phyloP scores from a whole-genome alignment of 2,329 filamentous ascomycete genomes.

The Xylaria polymorpha region DNA sequence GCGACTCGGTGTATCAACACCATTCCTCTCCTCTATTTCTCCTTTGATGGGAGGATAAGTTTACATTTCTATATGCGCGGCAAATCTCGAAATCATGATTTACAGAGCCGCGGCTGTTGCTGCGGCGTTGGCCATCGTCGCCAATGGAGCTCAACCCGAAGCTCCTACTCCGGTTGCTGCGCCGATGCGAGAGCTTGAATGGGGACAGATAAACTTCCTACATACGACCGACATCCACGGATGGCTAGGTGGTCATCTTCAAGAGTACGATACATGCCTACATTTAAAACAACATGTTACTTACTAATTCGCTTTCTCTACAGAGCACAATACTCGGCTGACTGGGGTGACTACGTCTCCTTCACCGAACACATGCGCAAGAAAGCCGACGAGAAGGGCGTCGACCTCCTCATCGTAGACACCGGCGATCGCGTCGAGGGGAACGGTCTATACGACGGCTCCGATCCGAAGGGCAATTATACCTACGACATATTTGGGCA shows the following conservation, averaged over 20 bases:
- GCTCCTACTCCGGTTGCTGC: slow-evolving; percentile 82
- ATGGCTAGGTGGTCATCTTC: slow-evolving; percentile 92
- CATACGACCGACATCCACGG: slow-evolving; percentile 97
- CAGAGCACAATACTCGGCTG: slow-evolving; percentile 89
- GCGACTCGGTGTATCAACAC: background rate
- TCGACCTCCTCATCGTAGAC: slow-evolving; percentile 91
- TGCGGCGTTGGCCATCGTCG: slow-evolving; percentile 54
- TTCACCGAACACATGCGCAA: slow-evolving; percentile 86
- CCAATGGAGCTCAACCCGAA: slow-evolving; percentile 75
- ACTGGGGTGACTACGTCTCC: slow-evolving; percentile 98
- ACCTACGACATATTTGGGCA: slow-evolving; percentile 88
- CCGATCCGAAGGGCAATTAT: slow-evolving; percentile 86
- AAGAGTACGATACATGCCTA: slow-evolving; percentile 72
- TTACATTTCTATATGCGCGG: background rate
- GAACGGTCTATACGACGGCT: slow-evolving; percentile 93
- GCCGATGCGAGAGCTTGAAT: slow-evolving; percentile 84
- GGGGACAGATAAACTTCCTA: slow-evolving; percentile 97
- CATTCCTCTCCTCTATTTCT: slow-evolving; percentile 19
- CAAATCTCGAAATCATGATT: slow-evolving; percentile 47
- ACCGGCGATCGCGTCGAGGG: slow-evolving; percentile 94
- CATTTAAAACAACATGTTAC: background rate
- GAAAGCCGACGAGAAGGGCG: slow-evolving; percentile 80
- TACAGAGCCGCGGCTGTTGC: slow-evolving; percentile 51
- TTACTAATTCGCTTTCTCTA: slow-evolving; percentile 12
- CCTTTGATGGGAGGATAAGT: slow-evolving; percentile 29